A percentile compares a stretch with the other conserved stretches of the same genome.
These are phyloP conservation scores for Lachancea cidri DNA, from an alignment of 805 yeast species.

Conservation along the genomic window DNA sequence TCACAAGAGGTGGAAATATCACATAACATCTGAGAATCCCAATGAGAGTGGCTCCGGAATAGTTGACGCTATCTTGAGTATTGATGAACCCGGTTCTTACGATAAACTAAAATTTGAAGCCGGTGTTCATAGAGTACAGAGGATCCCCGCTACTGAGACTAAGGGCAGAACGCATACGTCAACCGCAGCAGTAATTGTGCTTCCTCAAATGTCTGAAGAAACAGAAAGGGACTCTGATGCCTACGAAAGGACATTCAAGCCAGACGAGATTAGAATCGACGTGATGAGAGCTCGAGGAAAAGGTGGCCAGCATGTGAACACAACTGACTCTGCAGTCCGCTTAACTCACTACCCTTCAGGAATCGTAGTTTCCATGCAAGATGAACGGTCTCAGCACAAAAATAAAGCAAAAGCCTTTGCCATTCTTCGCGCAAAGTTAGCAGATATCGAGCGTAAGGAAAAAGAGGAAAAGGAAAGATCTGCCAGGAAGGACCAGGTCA, in stretches of 20 bases:
- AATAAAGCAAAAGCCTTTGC: conserved; percentile 91
- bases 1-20: conserved; percentile 59
- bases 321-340: conserved; percentile 95
- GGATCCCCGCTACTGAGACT: conserved; percentile 89
- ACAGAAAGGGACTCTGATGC: conserved; percentile 43
- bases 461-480: conserved; percentile 60
- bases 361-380: conserved; percentile 83
- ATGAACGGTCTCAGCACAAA: conserved; percentile 89
- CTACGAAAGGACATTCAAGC: conserved; percentile 66
- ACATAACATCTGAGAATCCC: conserved; percentile 50
- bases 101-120: conserved; percentile 74
- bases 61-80: conserved; percentile 66
- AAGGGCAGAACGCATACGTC: conserved; percentile 95
- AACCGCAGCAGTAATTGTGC: conserved; percentile 90
- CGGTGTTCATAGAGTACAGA: conserved; percentile 94
- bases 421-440: conserved; percentile 75
- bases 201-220: conserved; percentile 72
- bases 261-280: conserved; percentile 87
- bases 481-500: conserved; percentile 75
- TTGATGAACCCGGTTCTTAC: conserved; percentile 75
- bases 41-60: conserved; percentile 63
- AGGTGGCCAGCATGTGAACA: conserved; percentile 97
- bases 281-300: conserved; percentile 97
- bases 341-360: conserved; percentile 91
- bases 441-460: conserved; percentile 68